phyloP scores from a whole-genome alignment of 2,329 filamentous ascomycete genomes.

The Colletotrichum ledebouriae region DNA sequence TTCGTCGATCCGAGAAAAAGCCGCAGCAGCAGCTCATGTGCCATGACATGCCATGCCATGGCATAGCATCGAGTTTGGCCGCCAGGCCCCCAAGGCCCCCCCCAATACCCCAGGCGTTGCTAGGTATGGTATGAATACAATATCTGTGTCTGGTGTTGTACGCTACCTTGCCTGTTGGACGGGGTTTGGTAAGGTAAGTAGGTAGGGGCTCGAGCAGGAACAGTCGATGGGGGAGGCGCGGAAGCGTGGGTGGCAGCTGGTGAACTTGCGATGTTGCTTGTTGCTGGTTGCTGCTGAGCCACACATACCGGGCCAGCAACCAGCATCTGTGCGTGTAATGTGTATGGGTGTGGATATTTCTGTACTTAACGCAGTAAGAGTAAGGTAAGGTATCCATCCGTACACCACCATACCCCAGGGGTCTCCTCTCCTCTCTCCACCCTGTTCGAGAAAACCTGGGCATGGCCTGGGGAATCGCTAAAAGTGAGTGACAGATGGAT shows the following conservation, averaged over 20 bases:
- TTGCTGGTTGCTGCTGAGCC: constrained; percentile 50
- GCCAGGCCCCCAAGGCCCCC: constrained; percentile 20
- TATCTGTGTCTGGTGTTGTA: no score
- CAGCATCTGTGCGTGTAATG: constrained; percentile 40
- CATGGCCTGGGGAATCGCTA: constrained; percentile 43
- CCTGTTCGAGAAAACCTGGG: constrained; percentile 39
- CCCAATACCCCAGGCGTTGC: neutral
- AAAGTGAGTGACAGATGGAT: constrained; percentile 51
- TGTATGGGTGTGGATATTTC: constrained; percentile 39
- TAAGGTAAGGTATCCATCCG: neutral
- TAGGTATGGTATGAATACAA: no score
- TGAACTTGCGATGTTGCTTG: constrained; percentile 26
- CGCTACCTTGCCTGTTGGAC: neutral
- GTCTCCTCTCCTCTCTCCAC: constrained; percentile 35
- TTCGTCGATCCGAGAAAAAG: constrained; percentile 53
- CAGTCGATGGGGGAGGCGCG: constrained; percentile 4
- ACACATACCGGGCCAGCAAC: constrained; percentile 45
- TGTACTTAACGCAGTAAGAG: constrained; percentile 7
- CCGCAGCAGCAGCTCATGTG: constrained; percentile 52
- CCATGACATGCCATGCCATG: constrained; percentile 37
- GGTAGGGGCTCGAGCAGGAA: neutral
- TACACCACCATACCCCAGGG: constrained; percentile 18
- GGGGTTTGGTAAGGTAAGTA: neutral
- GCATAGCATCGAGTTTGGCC: constrained; percentile 39
- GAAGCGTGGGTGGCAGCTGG: constrained; percentile 26